Conservation (phyloP, 129 eudicot genomes). For the Daucus carota region DH1_v3.0 NC_030386.2:33015001-33015500, state of each 20-base stretch:
- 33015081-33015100: too few species aligned
- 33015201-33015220: background rate
- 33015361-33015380: too few species aligned
- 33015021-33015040: too few species aligned
- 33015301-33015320: background rate
- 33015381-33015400: background rate
- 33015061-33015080: too few species aligned
- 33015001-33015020: too few species aligned
- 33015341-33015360: background rate
- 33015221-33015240: background rate
- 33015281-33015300: background rate
- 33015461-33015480: too few species aligned
- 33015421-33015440: background rate
- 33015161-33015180: background rate
- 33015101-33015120: too few species aligned
- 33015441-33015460: too few species aligned
- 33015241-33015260: background rate
- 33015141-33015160: too few species aligned
- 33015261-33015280: background rate
- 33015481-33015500: too few species aligned
- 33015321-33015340: background rate
- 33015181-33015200: background rate
- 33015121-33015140: too few species aligned
- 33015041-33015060: too few species aligned
- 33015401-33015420: background rate